Evolutionary conservation across 2,329 filamentous ascomycete genomes (phyloP).

Genomic region (Pseudogymnoascus sp.): DNA sequence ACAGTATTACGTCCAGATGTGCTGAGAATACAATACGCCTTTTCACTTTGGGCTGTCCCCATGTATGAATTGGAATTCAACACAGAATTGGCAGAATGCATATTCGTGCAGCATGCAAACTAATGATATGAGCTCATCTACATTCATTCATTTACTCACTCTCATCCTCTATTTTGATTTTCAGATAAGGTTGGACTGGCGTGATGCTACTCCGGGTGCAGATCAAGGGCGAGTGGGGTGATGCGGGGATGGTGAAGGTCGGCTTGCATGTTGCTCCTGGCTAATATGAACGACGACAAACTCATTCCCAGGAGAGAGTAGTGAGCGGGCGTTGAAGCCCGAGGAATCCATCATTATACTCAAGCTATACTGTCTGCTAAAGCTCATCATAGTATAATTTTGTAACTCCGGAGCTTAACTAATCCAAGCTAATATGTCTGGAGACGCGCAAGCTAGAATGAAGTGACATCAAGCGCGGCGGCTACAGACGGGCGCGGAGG

Average conservation of each 20-base stretch:
- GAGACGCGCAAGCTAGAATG: not conserved
- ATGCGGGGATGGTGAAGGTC: not conserved
- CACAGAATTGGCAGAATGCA: not conserved
- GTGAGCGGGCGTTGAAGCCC: not conserved
- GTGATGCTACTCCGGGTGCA: not conserved
- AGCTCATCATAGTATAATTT: not conserved
- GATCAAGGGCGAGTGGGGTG: not conserved
- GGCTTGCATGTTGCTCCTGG: not conserved
- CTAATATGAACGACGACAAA: not conserved
- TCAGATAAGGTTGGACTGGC: not conserved
- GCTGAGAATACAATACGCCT: not conserved
- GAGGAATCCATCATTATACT: not conserved
- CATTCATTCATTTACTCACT: not conserved
- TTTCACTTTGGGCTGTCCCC: not conserved
- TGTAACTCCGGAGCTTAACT: not conserved
- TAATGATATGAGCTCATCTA: not conserved
- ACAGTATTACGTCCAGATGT: not conserved
- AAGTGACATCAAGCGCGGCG: not conserved
- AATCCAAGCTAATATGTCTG: not conserved
- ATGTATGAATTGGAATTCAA: not conserved
- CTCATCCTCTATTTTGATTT: not conserved
- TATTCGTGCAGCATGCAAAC: not conserved
- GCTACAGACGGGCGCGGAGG: not conserved
- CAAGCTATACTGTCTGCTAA: not conserved
- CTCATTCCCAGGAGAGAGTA: constrained; percentile 3